These are phyloP conservation scores for Mycothermus thermophilus DNA, from an alignment of 495 filamentous ascomycete species.

Conservation along the genomic window DNA sequence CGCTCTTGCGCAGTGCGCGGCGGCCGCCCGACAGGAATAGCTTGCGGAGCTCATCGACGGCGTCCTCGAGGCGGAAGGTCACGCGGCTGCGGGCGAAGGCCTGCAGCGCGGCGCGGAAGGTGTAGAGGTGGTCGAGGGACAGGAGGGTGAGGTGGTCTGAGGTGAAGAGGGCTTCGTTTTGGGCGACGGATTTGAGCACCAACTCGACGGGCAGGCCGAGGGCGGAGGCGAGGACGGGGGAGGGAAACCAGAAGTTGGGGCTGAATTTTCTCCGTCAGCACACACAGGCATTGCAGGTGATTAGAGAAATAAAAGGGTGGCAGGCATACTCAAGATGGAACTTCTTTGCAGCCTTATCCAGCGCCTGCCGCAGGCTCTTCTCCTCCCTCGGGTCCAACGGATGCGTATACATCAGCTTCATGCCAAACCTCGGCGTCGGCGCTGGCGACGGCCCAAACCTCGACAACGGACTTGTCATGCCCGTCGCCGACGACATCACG, in stretches of 20 bases:
- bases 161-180: slow-evolving; percentile 57
- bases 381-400: slow-evolving; percentile 23
- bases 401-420: slow-evolving; percentile 23
- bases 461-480: slow-evolving; percentile 6
- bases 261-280: no score
- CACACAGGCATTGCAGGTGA: no score
- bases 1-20: slow-evolving; percentile 41
- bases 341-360: slow-evolving; percentile 31
- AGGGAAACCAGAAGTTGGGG: slow-evolving; percentile 28
- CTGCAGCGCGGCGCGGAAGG: slow-evolving; percentile 52
- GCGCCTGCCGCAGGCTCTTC: slow-evolving; percentile 23
- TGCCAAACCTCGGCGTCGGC: slow-evolving; percentile 24
- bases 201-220: slow-evolving; percentile 37
- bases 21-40: slow-evolving; percentile 47
- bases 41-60: slow-evolving; percentile 44
- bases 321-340: slow-evolving; percentile 29
- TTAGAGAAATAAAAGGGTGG: no score
- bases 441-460: slow-evolving; percentile 2
- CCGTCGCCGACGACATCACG: slow-evolving; percentile 14
- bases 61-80: slow-evolving; percentile 40
- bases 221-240: slow-evolving; percentile 18
- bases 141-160: slow-evolving; percentile 55
- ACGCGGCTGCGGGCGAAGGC: slow-evolving; percentile 39
- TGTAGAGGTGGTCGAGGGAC: slow-evolving; percentile 58
- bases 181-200: slow-evolving; percentile 47